Percentiles rank a stretch among this genome's conserved stretches.
Evolutionary conservation across 192 early-diverging fungal species (phyloP).

Genomic region (Coemansia sp.): DNA sequence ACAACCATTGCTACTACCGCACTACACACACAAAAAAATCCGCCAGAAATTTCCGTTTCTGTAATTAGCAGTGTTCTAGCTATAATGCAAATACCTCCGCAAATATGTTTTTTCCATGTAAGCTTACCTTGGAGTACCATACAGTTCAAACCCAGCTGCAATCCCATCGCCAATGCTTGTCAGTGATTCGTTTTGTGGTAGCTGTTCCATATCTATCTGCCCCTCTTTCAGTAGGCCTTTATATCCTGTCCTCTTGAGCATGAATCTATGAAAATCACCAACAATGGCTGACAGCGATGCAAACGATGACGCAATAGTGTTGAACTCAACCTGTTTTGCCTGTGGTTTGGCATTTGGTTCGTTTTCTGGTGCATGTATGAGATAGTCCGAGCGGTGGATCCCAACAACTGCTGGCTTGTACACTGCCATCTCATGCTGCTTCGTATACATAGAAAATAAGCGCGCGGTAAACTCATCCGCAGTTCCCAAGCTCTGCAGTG

Average conservation of each 20-base stretch:
- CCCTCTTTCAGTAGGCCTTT: constrained; percentile 20
- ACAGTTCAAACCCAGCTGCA: constrained; percentile 62
- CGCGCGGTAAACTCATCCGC: constrained; percentile 83
- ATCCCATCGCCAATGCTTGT: constrained; percentile 71
- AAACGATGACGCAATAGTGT: constrained; percentile 94
- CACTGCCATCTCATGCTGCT: constrained; percentile 47
- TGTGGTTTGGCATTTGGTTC: constrained; percentile 32
- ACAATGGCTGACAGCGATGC: constrained; percentile 74
- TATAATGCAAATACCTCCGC: neutral
- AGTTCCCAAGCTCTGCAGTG: constrained; percentile 38
- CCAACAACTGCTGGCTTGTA: constrained; percentile 68
- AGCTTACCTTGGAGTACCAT: constrained; percentile 28
- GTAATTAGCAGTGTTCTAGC: too few species aligned
- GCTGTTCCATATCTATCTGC: constrained; percentile 19
- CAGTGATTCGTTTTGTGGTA: constrained; percentile 71
- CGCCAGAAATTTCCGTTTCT: neutral
- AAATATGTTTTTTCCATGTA: too few species aligned
- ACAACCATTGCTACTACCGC: constrained; percentile 85
- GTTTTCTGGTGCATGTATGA: constrained; percentile 66
- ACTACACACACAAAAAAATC: constrained; percentile 29
- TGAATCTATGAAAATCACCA: constrained; percentile 70
- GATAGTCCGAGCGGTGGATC: constrained; percentile 90
- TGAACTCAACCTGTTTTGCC: constrained; percentile 90
- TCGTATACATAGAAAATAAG: constrained; percentile 75
- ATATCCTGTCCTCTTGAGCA: constrained; percentile 40